Evolutionary conservation across 352 stramenopile genomes (phyloP).

Genomic region (Globisporangium paddicum): DNA sequence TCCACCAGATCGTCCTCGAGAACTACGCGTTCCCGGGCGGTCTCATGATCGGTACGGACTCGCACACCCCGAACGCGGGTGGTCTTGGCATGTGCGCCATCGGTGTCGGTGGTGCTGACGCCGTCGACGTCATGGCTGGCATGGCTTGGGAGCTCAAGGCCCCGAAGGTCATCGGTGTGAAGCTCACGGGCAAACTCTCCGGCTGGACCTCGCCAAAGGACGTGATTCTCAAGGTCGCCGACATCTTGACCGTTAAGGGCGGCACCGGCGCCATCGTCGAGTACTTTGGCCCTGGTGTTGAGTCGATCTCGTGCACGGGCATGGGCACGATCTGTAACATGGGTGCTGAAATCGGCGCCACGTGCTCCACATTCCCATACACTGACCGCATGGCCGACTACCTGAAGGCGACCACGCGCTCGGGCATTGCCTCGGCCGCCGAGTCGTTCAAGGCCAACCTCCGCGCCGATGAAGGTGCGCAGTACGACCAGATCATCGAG

Average conservation of each 20-base stretch:
- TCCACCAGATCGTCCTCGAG: slow-evolving; percentile 94
- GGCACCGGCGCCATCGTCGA: slow-evolving; percentile 92
- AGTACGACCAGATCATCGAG: slow-evolving; percentile 93
- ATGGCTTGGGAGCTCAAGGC: slow-evolving; percentile 95
- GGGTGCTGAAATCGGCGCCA: slow-evolving; percentile 92
- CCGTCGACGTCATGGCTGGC: slow-evolving; percentile 92
- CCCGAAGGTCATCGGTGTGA: slow-evolving; percentile 94
- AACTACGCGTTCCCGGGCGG: slow-evolving; percentile 94
- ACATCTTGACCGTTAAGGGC: slow-evolving; percentile 93
- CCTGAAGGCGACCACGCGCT: slow-evolving; percentile 86
- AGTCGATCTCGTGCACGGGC: slow-evolving; percentile 92
- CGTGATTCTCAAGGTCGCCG: slow-evolving; percentile 93
- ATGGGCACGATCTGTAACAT: slow-evolving; percentile 96
- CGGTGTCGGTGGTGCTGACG: slow-evolving; percentile 90
- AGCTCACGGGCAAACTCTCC: slow-evolving; percentile 90
- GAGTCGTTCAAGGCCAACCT: slow-evolving; percentile 88
- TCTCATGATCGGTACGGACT: slow-evolving; percentile 95
- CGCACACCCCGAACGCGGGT: slow-evolving; percentile 92
- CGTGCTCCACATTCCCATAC: slow-evolving; percentile 93
- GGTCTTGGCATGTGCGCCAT: slow-evolving; percentile 92
- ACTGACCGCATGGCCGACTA: slow-evolving; percentile 92
- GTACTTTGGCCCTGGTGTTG: slow-evolving; percentile 91
- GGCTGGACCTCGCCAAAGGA: slow-evolving; percentile 94
- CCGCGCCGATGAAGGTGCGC: slow-evolving; percentile 82
- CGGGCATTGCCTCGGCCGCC: slow-evolving; percentile 85